These are phyloP conservation scores for Fulvia fulva DNA, from an alignment of 2,329 filamentous ascomycete species.

Conservation along the genomic window DNA sequence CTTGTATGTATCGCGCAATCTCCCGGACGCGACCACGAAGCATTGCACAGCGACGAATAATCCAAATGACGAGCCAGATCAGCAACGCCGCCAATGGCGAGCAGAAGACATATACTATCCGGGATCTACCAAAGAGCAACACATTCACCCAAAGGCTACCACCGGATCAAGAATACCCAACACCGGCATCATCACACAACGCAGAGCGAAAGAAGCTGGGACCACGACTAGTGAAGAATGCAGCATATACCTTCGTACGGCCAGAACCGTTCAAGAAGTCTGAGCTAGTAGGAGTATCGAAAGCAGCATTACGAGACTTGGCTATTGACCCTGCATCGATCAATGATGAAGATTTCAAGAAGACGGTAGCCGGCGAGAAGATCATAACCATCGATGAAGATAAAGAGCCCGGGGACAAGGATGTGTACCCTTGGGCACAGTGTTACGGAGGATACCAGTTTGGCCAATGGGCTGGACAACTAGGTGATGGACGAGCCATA, in stretches of 20 bases:
- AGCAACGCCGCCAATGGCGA: constrained; percentile 26
- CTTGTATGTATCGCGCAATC: constrained; percentile 21
- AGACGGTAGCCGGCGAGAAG: constrained; percentile 76
- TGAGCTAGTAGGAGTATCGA: constrained; percentile 77
- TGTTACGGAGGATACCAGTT: constrained; percentile 77
- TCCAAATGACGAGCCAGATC: constrained; percentile 45
- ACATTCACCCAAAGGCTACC: constrained; percentile 65
- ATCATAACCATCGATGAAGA: constrained; percentile 70
- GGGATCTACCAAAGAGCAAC: constrained; percentile 60
- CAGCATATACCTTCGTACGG: constrained; percentile 85
- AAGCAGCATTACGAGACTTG: constrained; percentile 74
- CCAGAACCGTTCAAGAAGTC: constrained; percentile 69
- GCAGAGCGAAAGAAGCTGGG: constrained; percentile 72
- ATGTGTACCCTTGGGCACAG: constrained; percentile 95
- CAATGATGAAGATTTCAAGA: constrained; percentile 67
- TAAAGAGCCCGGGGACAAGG: constrained; percentile 53
- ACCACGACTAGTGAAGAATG: constrained; percentile 78
- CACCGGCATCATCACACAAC: constrained; percentile 74
- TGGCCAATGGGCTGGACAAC: constrained; percentile 90
- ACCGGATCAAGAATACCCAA: constrained; percentile 72
- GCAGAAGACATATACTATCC: constrained; percentile 36
- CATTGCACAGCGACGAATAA: constrained; percentile 31
- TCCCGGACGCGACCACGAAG: constrained; percentile 15
- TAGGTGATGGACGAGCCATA: constrained; percentile 91
- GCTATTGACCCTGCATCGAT: constrained; percentile 68